Conservation (phyloP, 129 eudicot species). For the Chrysanthemum lavandulifolium region DNA sequence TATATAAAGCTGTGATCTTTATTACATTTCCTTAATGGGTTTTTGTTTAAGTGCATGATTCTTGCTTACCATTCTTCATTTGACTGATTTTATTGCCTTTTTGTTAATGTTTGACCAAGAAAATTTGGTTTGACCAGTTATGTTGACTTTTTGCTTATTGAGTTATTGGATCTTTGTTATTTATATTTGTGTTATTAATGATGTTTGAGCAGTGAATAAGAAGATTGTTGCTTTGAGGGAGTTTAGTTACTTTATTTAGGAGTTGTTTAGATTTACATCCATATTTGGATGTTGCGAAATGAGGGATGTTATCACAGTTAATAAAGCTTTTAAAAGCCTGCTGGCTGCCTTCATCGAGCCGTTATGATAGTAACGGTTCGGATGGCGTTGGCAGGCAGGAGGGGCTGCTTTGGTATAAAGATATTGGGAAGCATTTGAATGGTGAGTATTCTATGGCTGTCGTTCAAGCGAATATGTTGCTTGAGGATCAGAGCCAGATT, state of each 20-base stretch:
- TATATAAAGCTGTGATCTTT: background rate
- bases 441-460: conserved; percentile 87
- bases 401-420: conserved; percentile 72
- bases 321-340: conserved; percentile 62
- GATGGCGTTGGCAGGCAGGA: conserved; percentile 63
- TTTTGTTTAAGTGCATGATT: conserved; percentile 3
- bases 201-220: conserved; percentile 7
- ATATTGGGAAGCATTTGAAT: conserved; percentile 53
- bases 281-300: conserved; percentile 59
- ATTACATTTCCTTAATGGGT: background rate
- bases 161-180: background rate
- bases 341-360: conserved; percentile 57
- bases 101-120: conserved; percentile 20
- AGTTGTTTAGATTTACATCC: conserved; percentile 37
- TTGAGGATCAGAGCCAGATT: conserved; percentile 83
- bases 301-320: conserved; percentile 81
- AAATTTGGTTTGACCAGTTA: conserved; percentile 18
- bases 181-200: conserved; percentile 7
- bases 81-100: conserved; percentile 28
- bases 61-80: conserved; percentile 21
- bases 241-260: conserved; percentile 1
- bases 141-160: conserved; percentile 11
- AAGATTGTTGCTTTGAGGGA: background rate
- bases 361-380: conserved; percentile 37
- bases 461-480: conserved; percentile 77